Evolutionary conservation across 371 early-diverging fungal species (phyloP).

Genomic region (Rhizopus microsporus): DNA sequence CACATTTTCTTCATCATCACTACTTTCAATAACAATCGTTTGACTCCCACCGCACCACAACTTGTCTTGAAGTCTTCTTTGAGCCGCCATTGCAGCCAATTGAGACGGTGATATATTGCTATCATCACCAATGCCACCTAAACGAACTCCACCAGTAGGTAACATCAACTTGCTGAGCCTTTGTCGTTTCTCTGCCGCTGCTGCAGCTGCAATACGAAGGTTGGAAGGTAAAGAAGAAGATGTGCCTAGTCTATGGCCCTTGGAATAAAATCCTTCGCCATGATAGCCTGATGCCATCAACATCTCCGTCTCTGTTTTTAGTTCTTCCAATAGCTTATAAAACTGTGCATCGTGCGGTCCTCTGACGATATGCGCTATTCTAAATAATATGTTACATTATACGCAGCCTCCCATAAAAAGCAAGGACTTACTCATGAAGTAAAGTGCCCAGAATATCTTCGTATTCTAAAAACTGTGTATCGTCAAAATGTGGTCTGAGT

Average conservation of each 20-base stretch:
- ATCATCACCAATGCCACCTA: constrained; percentile 36
- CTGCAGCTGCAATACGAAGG: constrained; percentile 31
- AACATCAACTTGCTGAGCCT: constrained; percentile 40
- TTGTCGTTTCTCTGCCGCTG: constrained; percentile 55
- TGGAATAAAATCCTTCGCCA: constrained; percentile 55
- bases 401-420: neutral
- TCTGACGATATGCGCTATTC: constrained; percentile 61
- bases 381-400: constrained; percentile 15
- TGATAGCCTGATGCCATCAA: constrained; percentile 45
- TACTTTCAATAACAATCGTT: constrained; percentile 13
- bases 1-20: neutral
- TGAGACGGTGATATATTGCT: constrained; percentile 28
- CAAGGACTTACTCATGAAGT: constrained; percentile 60
- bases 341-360: constrained; percentile 70
- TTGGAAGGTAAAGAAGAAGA: constrained; percentile 25
- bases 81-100: constrained; percentile 60
- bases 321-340: constrained; percentile 56
- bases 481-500: constrained; percentile 53
- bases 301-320: constrained; percentile 56
- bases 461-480: constrained; percentile 50
- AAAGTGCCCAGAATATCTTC: constrained; percentile 65
- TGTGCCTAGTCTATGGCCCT: constrained; percentile 37
- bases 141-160: constrained; percentile 50
- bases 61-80: constrained; percentile 50
- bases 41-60: constrained; percentile 60